Evolutionary conservation across 306 rosid species (phyloP).

Genomic region (Dalbergia cochinchinensis): DNA sequence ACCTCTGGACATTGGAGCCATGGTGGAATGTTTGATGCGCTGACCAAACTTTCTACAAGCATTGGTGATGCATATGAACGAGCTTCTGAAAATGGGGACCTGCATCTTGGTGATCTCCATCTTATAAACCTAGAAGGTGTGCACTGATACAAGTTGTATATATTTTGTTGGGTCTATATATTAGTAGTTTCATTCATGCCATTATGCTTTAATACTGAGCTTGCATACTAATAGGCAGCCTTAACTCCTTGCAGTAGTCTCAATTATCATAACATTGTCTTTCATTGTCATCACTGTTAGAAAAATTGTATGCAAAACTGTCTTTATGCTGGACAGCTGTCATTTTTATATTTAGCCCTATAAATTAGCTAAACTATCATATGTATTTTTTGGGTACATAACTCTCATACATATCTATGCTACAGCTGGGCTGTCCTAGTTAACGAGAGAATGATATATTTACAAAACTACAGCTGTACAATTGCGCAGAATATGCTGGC

Average conservation of each 20-base stretch:
- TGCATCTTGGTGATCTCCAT: conserved; percentile 96
- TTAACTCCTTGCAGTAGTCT: conserved; percentile 27
- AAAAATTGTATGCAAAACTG: too few species aligned
- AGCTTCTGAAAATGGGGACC: conserved; percentile 86
- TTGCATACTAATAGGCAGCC: conserved; percentile 23
- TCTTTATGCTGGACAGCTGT: too few species aligned
- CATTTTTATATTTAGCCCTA: too few species aligned
- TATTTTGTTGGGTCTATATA: neutral
- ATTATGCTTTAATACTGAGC: neutral
- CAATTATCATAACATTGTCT: neutral
- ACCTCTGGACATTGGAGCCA: conserved; percentile 92
- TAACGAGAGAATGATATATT: too few species aligned
- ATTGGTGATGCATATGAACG: conserved; percentile 77
- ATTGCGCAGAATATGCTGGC: too few species aligned
- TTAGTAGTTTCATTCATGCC: conserved; percentile 2
- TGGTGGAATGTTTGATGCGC: conserved; percentile 94
- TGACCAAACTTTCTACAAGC: conserved; percentile 70
- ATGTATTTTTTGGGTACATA: too few species aligned
- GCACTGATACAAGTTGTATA: conserved; percentile 28
- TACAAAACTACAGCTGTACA: too few species aligned
- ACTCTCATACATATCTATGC: too few species aligned
- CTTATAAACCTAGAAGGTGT: conserved; percentile 78
- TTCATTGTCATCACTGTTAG: too few species aligned
- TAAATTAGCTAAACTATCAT: too few species aligned
- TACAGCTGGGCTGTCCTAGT: too few species aligned